A percentile compares a stretch with the other conserved stretches of the same genome.
Evolutionary conservation across 1,284 basidiomycete genomes (phyloP).

Genomic region (Boletus mariae): DNA sequence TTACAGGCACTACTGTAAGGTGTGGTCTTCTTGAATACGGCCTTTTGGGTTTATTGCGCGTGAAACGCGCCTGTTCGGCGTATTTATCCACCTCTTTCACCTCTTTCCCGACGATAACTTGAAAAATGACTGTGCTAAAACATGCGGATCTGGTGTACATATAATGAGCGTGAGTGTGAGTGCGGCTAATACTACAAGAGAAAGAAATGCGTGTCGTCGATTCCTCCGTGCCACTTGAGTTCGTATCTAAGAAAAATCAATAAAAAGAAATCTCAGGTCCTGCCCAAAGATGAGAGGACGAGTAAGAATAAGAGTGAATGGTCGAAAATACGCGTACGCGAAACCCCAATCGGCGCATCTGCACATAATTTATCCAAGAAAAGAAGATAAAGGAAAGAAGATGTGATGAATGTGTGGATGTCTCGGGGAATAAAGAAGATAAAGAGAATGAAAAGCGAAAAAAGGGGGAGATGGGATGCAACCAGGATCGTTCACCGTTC

Average conservation of each 20-base stretch:
- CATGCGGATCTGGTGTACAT: neutral
- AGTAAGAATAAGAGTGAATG: neutral
- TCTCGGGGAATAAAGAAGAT: neutral
- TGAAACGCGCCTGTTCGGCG: too few relatives aligned
- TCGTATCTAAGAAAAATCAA: neutral
- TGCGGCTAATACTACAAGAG: slow-evolving; percentile 16
- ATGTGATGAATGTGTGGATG: neutral
- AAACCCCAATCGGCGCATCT: neutral
- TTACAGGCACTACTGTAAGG: too few relatives aligned
- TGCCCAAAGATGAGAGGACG: neutral
- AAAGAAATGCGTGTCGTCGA: neutral
- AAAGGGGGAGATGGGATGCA: neutral
- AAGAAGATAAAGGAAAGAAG: neutral
- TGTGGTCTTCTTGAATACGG: too few relatives aligned
- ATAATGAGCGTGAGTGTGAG: slow-evolving; percentile 20
- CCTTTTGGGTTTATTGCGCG: too few relatives aligned
- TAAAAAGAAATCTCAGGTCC: neutral
- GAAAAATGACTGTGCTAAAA: neutral
- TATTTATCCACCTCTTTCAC: neutral
- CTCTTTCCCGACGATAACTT: neutral
- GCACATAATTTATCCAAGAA: neutral
- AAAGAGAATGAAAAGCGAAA: neutral
- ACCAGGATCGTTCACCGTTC: too few relatives aligned
- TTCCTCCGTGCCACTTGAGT: neutral
- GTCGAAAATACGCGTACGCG: neutral